A percentile compares a stretch with the other conserved stretches of the same genome.
Conservation (phyloP, 495 filamentous ascomycete species). For the Penicillium malachiteum region DNA sequence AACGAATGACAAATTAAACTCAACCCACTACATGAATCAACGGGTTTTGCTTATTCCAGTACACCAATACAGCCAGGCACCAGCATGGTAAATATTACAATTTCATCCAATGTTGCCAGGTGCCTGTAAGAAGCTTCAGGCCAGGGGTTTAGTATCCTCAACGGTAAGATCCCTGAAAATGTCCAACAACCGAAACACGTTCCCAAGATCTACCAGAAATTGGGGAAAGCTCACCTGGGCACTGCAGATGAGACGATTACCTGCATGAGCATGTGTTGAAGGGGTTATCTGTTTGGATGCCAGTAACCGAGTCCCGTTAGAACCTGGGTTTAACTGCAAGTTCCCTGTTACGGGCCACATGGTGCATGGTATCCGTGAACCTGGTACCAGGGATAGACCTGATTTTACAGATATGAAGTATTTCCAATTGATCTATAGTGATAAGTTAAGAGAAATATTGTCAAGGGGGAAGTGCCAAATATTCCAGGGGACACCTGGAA, state of each 20-base stretch:
- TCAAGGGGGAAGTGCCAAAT: neutral
- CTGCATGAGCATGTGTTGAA: constrained; percentile 3
- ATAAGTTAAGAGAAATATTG: neutral
- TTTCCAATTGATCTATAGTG: neutral
- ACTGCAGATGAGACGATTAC: constrained; percentile 3
- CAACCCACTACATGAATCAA: neutral
- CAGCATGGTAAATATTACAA: too few relatives aligned
- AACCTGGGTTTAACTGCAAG: constrained; percentile 12
- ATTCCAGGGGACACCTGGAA: neutral
- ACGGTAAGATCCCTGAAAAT: too few relatives aligned
- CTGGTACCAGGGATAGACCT: constrained; percentile 3
- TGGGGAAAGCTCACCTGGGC: constrained; percentile 1
- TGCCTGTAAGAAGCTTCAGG: neutral
- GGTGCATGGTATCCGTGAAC: constrained; percentile 15
- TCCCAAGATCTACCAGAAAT: neutral
- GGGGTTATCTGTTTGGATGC: constrained; percentile 15
- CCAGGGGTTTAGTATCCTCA: neutral
- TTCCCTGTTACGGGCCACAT: constrained; percentile 18
- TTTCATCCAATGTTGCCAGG: neutral
- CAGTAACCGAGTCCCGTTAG: constrained; percentile 6
- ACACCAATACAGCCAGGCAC: neutral
- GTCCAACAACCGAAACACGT: neutral
- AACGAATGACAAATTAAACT: neutral
- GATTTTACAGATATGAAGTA: neutral
- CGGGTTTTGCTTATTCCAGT: neutral